phyloP scores from a whole-genome alignment of 495 filamentous ascomycete genomes.

The Neurospora africana region DNA sequence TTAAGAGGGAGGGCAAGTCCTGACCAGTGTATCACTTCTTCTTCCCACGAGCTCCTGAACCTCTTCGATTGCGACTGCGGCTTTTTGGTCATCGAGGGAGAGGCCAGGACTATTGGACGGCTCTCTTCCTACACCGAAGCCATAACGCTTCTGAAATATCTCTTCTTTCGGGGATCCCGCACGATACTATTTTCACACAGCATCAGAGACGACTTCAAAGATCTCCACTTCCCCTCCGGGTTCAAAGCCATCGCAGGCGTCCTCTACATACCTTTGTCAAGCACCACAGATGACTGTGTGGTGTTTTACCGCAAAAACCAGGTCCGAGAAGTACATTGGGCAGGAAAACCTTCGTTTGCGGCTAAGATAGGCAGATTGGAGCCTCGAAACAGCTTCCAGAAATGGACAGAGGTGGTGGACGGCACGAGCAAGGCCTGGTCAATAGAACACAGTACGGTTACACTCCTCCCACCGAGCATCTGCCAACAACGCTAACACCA shows the following conservation, averaged over 20 bases:
- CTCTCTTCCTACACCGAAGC: conserved; percentile 61
- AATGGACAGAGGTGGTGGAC: conserved; percentile 55
- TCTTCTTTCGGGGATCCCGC: conserved; percentile 55
- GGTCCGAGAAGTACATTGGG: conserved; percentile 67
- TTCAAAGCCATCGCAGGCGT: conserved; percentile 64
- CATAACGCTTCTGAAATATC: conserved; percentile 64
- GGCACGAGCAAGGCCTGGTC: conserved; percentile 58
- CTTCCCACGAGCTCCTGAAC: conserved; percentile 68
- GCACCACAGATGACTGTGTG: conserved; percentile 64
- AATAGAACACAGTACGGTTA: conserved; percentile 33
- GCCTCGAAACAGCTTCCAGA: conserved; percentile 57
- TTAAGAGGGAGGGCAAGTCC: conserved; percentile 62
- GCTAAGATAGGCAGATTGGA: conserved; percentile 55
- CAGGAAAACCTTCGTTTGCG: conserved; percentile 62
- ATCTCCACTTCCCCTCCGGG: conserved; percentile 59
- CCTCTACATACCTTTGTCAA: conserved; percentile 62
- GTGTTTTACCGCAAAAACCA: conserved; percentile 71
- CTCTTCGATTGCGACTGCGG: conserved; percentile 76
- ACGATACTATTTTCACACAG: conserved; percentile 61
- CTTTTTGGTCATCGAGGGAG: conserved; percentile 62
- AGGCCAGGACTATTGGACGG: conserved; percentile 67
- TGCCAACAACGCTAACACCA: conserved; percentile 1
- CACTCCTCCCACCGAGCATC: background rate
- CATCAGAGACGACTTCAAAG: conserved; percentile 59
- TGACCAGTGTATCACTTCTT: conserved; percentile 74